Base-by-base conservation (phyloP, 2,329 filamentous ascomycete genomes). In the Pezicula carpinea region DNA sequence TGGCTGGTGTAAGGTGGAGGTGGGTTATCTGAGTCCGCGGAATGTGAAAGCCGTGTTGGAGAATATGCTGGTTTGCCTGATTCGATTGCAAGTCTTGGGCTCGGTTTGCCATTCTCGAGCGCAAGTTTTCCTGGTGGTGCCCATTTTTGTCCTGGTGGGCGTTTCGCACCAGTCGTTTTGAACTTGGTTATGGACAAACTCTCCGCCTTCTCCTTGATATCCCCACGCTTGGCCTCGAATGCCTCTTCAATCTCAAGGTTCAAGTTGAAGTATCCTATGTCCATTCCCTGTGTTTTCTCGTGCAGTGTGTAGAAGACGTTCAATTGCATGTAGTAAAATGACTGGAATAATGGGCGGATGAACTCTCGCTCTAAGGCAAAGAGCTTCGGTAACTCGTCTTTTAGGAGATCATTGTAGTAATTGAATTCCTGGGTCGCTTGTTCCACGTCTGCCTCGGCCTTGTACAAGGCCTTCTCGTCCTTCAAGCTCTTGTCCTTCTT, bases 271-370 rank as follows among this genome's bases (percentile, higher is more conserved):
- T 99, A 99, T 52, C 90, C 90, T 64, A 99, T 99, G 63, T 97
- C 91, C 66, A 95, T 90, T 56, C 79, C 83, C 71, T 99, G 93
- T 93, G 99, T 99, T 70, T 85, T 89, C 69, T 97, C 92, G 66
- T 99, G 93, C 45, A 99, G 76, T 1, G 93, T 99, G 70, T 99
- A 99, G 68, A 97, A 99, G 55, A 99, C 89, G 68, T 99, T 99
- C 55, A 99, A 80, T 69, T 99, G 93, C 93, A 99, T 99, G 75
- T 97, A 99, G 72, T 99, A 99, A 73, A 99, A 99, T 8, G 89
- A 95, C 67, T 97, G 93, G 76, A 99, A 99, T 6, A 99, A 80
- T 3, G 93, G 93, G 57, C 89, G 85, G 67, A 99, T 99, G 66
- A 99, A 97, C 67, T 97, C 87, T 54, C 85, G 81, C 68, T 99